Evolutionary conservation across 2,329 filamentous ascomycete species (phyloP).

Genomic region (Ciborinia camelliae): DNA sequence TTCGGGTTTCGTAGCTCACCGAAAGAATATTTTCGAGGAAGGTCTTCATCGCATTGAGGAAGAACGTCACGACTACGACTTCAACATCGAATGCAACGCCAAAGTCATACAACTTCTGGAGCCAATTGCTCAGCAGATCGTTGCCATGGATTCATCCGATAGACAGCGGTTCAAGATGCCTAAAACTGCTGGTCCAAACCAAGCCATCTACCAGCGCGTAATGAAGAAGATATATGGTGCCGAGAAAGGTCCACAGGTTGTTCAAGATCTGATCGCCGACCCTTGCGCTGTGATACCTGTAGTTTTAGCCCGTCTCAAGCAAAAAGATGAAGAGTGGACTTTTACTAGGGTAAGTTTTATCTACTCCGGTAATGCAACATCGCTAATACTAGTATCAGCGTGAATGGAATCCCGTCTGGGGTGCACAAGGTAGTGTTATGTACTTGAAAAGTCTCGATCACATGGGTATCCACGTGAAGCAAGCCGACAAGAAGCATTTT

Average conservation of each 20-base stretch:
- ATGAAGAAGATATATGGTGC: slow-evolving; percentile 95
- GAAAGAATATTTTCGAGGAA: slow-evolving; percentile 95
- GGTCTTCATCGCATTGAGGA: slow-evolving; percentile 94
- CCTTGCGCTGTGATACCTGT: slow-evolving; percentile 88
- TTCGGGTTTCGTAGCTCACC: slow-evolving; percentile 93
- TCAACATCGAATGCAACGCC: slow-evolving; percentile 92
- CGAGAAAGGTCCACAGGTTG: slow-evolving; percentile 79
- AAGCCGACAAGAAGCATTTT: slow-evolving; percentile 85
- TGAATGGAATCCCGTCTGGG: slow-evolving; percentile 99
- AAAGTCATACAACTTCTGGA: slow-evolving; percentile 96
- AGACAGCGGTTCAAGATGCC: slow-evolving; percentile 75
- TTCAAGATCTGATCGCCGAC: slow-evolving; percentile 78
- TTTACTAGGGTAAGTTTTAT: slow-evolving; percentile 62
- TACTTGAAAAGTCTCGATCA: slow-evolving; percentile 97
- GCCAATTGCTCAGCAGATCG: slow-evolving; percentile 86
- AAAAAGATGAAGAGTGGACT: slow-evolving; percentile 97
- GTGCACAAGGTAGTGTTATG: slow-evolving; percentile 88
- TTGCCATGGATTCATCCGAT: slow-evolving; percentile 72
- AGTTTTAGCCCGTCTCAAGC: slow-evolving; percentile 83
- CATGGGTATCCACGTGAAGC: slow-evolving; percentile 87
- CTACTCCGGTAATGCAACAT: background rate
- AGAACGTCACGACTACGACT: slow-evolving; percentile 97
- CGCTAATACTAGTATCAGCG: slow-evolving; percentile 48
- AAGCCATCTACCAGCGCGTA: slow-evolving; percentile 94
- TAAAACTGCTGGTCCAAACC: slow-evolving; percentile 83